Conservation (phyloP, 371 early-diverging fungal species). For the Umbelopsis sp. region DNA sequence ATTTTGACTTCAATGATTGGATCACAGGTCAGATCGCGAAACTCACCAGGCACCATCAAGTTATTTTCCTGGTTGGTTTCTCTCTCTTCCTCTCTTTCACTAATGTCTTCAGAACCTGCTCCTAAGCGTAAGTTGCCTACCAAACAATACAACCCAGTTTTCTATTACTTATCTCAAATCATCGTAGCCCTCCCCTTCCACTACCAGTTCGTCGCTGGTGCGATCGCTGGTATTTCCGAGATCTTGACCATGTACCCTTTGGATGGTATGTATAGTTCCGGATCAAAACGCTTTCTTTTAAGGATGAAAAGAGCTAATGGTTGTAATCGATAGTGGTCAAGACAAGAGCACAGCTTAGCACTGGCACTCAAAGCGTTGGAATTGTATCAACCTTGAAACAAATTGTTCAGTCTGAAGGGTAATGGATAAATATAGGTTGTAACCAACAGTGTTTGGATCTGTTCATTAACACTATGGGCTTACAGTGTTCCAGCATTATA, state of each 20-base stretch:
- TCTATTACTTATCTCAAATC: background rate
- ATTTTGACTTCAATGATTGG: background rate
- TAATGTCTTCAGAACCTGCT: background rate
- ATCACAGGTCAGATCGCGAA: background rate
- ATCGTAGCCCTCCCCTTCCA: conserved; percentile 83
- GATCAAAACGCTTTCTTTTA: background rate
- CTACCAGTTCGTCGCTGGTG: conserved; percentile 90
- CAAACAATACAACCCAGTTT: background rate
- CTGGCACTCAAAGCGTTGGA: conserved; percentile 53
- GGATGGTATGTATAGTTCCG: conserved; percentile 64
- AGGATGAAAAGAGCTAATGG: background rate
- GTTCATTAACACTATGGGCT: conserved; percentile 8
- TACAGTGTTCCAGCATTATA: conserved; percentile 77
- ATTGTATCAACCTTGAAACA: conserved; percentile 49
- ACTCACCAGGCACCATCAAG: background rate
- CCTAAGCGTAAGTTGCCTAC: background rate
- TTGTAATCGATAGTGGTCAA: conserved; percentile 75
- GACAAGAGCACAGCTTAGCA: conserved; percentile 95
- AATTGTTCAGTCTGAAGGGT: conserved; percentile 94
- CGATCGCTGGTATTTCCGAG: conserved; percentile 96
- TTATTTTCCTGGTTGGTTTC: background rate
- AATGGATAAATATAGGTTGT: conserved; percentile 20
- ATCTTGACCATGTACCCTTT: conserved; percentile 97
- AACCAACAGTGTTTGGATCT: background rate
- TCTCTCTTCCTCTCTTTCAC: background rate